Conservation (phyloP, 2,329 filamentous ascomycete genomes). For the Xylariaceae sp. region DNA sequence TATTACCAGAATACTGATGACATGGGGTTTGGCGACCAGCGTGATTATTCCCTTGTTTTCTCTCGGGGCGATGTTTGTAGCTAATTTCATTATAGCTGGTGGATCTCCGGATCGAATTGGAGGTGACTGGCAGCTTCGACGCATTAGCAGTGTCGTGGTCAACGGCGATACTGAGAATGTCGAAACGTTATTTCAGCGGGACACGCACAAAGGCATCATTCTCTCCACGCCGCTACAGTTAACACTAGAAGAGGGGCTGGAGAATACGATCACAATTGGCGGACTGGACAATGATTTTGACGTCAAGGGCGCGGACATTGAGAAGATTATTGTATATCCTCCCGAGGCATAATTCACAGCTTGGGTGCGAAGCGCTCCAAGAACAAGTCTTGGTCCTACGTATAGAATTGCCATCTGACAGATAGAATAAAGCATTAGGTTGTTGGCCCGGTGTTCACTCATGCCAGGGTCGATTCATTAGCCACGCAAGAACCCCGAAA, state of each 20-base stretch:
- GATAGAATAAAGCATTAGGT: too few species aligned
- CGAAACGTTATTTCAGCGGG: conserved; percentile 47
- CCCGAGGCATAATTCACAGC: conserved; percentile 33
- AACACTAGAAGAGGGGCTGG: conserved; percentile 44
- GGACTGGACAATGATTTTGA: conserved; percentile 53
- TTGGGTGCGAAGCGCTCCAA: neutral
- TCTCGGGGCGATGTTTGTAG: neutral
- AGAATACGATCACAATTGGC: conserved; percentile 53
- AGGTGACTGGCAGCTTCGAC: conserved; percentile 54
- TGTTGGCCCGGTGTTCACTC: too few species aligned
- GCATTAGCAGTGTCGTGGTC: conserved; percentile 56
- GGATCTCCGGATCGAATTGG: conserved; percentile 56
- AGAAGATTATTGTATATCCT: conserved; percentile 57
- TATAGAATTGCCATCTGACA: too few species aligned
- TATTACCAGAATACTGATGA: conserved; percentile 58
- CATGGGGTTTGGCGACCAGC: conserved; percentile 54
- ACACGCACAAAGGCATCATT: conserved; percentile 56
- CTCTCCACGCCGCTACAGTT: conserved; percentile 53
- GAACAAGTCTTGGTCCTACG: too few species aligned
- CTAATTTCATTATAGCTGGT: conserved; percentile 29
- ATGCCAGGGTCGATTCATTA: too few species aligned
- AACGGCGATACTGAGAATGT: conserved; percentile 47
- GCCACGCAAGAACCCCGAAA: too few species aligned
- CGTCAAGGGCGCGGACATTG: conserved; percentile 54
- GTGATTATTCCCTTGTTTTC: conserved; percentile 17